These are phyloP conservation scores for Mycena epipterygia DNA, from an alignment of 768 basidiomycete species.

Conservation along the genomic window DNA sequence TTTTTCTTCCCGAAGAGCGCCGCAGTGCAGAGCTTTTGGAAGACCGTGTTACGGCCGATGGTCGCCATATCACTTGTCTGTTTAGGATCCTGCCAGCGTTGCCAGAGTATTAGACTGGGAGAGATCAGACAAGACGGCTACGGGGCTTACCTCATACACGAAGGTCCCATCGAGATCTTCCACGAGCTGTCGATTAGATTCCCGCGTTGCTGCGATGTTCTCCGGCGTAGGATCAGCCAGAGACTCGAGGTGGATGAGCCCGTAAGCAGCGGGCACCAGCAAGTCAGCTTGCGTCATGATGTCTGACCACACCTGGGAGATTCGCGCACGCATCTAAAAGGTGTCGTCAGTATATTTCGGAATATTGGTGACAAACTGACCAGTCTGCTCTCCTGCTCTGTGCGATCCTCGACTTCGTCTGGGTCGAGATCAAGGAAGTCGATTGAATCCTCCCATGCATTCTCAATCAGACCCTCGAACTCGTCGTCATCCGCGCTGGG, in stretches of 20 bases:
- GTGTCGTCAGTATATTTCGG: not conserved
- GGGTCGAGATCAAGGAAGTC: not conserved
- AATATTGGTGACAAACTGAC: not conserved
- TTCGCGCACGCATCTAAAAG: not conserved
- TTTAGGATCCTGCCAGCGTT: not conserved
- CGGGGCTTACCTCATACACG: not conserved
- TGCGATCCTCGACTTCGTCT: not conserved
- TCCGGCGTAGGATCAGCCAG: no score
- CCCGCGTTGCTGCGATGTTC: no score
- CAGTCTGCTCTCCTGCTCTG: not conserved
- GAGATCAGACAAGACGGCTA: no score
- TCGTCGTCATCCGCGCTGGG: constrained; percentile 10
- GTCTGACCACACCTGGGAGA: not conserved
- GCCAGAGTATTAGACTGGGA: no score
- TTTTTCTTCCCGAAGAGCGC: not conserved
- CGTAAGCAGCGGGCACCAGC: not conserved
- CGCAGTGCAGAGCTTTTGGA: constrained; percentile 14
- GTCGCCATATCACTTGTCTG: not conserved
- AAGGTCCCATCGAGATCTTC: not conserved
- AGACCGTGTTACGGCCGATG: not conserved
- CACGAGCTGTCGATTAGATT: no score
- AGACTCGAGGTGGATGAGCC: no score
- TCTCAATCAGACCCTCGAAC: not conserved
- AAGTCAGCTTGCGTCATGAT: not conserved
- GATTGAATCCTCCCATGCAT: not conserved